Base-by-base conservation (phyloP, 2,329 filamentous ascomycete genomes). In the Botrytis hyacinthi region DNA sequence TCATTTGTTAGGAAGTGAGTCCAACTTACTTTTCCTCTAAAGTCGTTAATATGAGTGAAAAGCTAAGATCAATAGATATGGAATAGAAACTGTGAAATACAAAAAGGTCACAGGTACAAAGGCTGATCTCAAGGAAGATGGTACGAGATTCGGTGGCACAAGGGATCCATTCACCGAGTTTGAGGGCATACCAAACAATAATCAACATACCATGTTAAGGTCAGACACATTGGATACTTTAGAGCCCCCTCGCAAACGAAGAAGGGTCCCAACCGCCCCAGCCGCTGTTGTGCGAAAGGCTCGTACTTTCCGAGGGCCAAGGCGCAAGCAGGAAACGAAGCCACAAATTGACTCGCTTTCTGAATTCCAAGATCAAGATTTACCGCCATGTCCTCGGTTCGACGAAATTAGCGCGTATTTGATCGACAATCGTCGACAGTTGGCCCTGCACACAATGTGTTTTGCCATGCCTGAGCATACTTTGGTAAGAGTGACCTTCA, bases 371-470 rank as follows among this genome's bases (percentile, higher is more conserved):
- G 37, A 44, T 61, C 7, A 26, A 22, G 35, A 60, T 32, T 18
- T 46, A 35, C 57, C 57, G 10, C 42, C n/a, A 22, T 69, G 73
- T 40, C 61, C 73, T 44, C 44, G 70, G 20, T 73, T 66, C 42
- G 18, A 44, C 16, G 69, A 75, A 18, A 74, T 73, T 37, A 35
- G 32, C 35, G 44, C 42, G 10, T 75, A 75, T 42, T 59, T 76
- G 2, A 44, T 76, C 10, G 32, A 42, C 5, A 68, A 71, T 40
- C 60, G 65, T 7, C 62, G 71, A 35, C 14, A 65, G 32, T 67
- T 76, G 29, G 73, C 75, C 3, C 35, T 76, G 26, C 68, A 76
- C 46, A 72, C 71, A 32, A 75, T 76, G 75, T 48, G 62, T 67
- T 73, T 72, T 16, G 32, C 22, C 5, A 75, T 75, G 66, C 65